phyloP scores from a whole-genome alignment of 768 basidiomycete species.

The Pleurotus djamor region DNA sequence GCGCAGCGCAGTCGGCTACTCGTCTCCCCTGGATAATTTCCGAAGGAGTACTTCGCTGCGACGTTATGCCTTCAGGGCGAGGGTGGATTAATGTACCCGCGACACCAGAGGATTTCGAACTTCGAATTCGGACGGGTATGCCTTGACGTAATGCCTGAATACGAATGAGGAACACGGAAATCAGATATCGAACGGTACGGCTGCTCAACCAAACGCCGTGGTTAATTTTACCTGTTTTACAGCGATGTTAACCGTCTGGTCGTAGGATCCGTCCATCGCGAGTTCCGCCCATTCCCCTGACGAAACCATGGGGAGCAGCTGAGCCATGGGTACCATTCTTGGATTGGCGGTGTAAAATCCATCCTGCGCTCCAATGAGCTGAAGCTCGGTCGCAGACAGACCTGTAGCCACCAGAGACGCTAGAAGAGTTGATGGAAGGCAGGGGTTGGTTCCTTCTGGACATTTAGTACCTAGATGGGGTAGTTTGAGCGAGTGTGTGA shows the following conservation, averaged over 20 bases:
- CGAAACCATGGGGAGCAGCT: slow-evolving; percentile 88
- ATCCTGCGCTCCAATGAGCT: slow-evolving; percentile 99
- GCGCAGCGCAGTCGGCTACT: slow-evolving; percentile 10
- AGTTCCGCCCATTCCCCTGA: slow-evolving; percentile 98
- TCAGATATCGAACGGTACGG: background rate
- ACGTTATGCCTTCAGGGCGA: slow-evolving; percentile 49
- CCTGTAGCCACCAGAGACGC: slow-evolving; percentile 90
- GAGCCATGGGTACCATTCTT: slow-evolving; percentile 91
- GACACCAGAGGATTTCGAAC: slow-evolving; percentile 89
- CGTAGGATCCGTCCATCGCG: slow-evolving; percentile 96
- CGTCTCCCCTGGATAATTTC: background rate
- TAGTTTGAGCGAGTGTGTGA: no score
- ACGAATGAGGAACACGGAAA: background rate
- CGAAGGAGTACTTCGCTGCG: slow-evolving; percentile 17
- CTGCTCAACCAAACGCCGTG: background rate
- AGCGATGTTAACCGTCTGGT: slow-evolving; percentile 96
- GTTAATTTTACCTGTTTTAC: slow-evolving; percentile 76
- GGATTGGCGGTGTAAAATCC: slow-evolving; percentile 99
- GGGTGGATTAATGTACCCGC: slow-evolving; percentile 93
- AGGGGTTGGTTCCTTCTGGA: slow-evolving; percentile 17
- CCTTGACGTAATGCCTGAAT: slow-evolving; percentile 75
- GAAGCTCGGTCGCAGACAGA: slow-evolving; percentile 83
- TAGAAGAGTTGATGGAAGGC: background rate
- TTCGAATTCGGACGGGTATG: slow-evolving; percentile 98
- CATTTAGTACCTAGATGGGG: no score